Evolutionary conservation across 176 grass and related monocot species (phyloP).

Genomic region (Dactylis glomerata): DNA sequence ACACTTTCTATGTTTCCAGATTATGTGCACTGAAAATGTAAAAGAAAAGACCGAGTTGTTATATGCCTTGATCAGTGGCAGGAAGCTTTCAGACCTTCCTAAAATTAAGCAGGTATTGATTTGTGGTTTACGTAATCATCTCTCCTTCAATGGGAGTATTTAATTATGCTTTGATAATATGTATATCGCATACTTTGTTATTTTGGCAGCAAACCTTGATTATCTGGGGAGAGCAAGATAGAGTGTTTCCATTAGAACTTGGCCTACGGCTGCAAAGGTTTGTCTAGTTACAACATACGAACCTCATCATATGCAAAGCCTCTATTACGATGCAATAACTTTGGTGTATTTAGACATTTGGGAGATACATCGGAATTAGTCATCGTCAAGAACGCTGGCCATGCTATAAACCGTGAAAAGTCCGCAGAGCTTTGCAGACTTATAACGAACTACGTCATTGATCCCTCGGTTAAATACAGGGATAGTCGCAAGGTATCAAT

Average conservation of each 20-base stretch:
- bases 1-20: slow-evolving; percentile 44
- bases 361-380: slow-evolving; percentile 64
- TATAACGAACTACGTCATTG: slow-evolving; percentile 53
- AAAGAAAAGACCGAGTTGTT: slow-evolving; percentile 84
- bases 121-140: neutral
- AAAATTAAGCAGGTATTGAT: slow-evolving; percentile 74
- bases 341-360: slow-evolving; percentile 63
- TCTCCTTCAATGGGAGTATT: neutral
- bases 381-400: slow-evolving; percentile 67
- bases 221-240: slow-evolving; percentile 87
- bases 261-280: slow-evolving; percentile 65
- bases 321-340: slow-evolving; percentile 4
- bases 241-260: slow-evolving; percentile 85
- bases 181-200: neutral
- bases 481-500: slow-evolving; percentile 45
- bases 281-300: neutral
- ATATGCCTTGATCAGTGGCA: slow-evolving; percentile 68
- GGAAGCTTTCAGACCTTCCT: slow-evolving; percentile 74
- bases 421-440: slow-evolving; percentile 60
- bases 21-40: slow-evolving; percentile 77
- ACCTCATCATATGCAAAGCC: neutral
- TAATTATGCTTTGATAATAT: neutral
- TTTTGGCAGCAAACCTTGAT: slow-evolving; percentile 78
- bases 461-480: slow-evolving; percentile 36
- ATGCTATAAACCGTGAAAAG: slow-evolving; percentile 90